phyloP scores from a whole-genome alignment of 805 yeast genomes.

The Candida insectalens region DNA sequence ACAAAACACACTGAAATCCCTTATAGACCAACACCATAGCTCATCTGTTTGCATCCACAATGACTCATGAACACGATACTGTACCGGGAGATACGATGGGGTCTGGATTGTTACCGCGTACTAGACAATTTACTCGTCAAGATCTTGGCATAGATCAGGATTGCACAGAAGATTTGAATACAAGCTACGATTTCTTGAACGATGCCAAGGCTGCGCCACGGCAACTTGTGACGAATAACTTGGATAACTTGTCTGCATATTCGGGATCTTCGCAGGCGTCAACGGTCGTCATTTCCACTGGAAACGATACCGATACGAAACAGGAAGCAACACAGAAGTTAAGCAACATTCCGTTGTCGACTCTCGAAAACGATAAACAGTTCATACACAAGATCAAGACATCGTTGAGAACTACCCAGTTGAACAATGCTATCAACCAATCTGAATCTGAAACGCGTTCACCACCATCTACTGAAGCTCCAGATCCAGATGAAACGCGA shows the following conservation, averaged over 20 bases:
- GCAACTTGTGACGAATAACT: conserved; percentile 4
- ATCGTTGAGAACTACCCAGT: conserved; percentile 1
- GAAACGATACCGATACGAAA: conserved; percentile 7
- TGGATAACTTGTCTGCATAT: conserved; percentile 7
- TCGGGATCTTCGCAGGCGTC: conserved; percentile 19
- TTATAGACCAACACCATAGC: too few species aligned
- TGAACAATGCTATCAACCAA: too few species aligned
- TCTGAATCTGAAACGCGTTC: too few species aligned
- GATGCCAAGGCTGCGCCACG: conserved; percentile 6
- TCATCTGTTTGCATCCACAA: too few species aligned
- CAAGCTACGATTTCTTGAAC: conserved; percentile 3
- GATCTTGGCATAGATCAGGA: conserved; percentile 13
- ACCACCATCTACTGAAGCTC: too few species aligned
- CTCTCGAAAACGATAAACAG: conserved; percentile 16
- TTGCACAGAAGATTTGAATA: conserved; percentile 10
- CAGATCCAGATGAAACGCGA: too few species aligned
- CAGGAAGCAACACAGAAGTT: conserved; percentile 8
- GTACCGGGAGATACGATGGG: too few species aligned
- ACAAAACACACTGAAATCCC: too few species aligned
- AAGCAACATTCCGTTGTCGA: conserved; percentile 7
- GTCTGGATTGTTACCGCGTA: too few species aligned
- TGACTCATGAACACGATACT: too few species aligned
- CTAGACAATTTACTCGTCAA: conserved; percentile 12
- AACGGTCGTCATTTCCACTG: conserved; percentile 22
- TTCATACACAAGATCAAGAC: conserved; percentile 5